Evolutionary conservation across 768 basidiomycete species (phyloP), one percentile per base, ranked within the genome.

Genomic region (Leccinum uliginosum): DNA sequence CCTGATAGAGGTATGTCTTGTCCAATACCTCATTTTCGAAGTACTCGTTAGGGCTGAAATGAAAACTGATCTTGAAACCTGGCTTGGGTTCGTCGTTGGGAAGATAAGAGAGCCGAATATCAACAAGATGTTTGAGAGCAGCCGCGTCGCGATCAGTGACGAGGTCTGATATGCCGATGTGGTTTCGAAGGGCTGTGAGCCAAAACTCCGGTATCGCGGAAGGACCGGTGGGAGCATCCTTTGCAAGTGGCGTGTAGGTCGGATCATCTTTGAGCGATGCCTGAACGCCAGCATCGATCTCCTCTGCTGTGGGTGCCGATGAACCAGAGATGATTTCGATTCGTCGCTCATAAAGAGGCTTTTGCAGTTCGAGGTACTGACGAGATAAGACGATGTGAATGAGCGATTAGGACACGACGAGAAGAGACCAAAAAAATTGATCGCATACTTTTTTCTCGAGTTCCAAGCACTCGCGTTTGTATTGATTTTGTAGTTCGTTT

Each of bases 111-210:
- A 97, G 77, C 48, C 81, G 81, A 62, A 98, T 81, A 67, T 99
- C 93, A 59, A 75, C 76, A 56, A 99, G 84, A 64, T 80, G 73
- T 74, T 91, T 91, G 68, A 99, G 85, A 8, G 93, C 95, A 47
- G 69, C 84, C 59, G 79, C 92, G 71, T 99, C 96, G 55, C 90
- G 87, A 65, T 98, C 94, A 24, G 92, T 96, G 77, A 98, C 92
- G 69, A 94, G 79, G 19, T 95, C 93, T 44, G 81, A 80, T 54
- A 98, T 80, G 50, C 84, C 91, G 54, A 88, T 73, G 72, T 98
- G 94, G 74, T 97, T 98, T 62, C 90, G 85, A 53, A 98, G 80
- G 3, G 94, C 93, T 1, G 97, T 98, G 65, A 97, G 85, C 96
- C 96, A 99, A 82, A 99, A 99, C 66, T 96, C 89, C 51, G 95